Evolutionary conservation across 2,329 filamentous ascomycete genomes (phyloP).

Genomic region (Talaromyces verruculosus): DNA sequence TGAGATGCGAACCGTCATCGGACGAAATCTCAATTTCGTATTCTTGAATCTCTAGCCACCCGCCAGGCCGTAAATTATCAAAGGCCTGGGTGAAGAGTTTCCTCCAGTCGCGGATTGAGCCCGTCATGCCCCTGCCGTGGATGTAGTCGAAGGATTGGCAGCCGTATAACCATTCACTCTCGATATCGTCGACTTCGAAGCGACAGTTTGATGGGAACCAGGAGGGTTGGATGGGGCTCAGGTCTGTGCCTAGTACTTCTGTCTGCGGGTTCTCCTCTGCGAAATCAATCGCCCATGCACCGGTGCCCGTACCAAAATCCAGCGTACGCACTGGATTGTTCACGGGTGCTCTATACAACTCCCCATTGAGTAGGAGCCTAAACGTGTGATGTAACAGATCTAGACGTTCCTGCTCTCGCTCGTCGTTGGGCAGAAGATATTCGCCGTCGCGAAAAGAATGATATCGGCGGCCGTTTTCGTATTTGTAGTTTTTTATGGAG

Average conservation of each 20-base stretch:
- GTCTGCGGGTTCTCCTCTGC: conserved; percentile 30
- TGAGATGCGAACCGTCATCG: conserved; percentile 44
- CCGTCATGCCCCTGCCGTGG: conserved; percentile 43
- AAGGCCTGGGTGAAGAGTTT: conserved; percentile 41
- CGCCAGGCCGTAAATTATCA: conserved; percentile 45
- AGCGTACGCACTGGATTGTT: conserved; percentile 31
- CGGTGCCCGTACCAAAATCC: conserved; percentile 54
- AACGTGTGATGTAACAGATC: conserved; percentile 35
- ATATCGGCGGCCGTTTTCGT: conserved; percentile 35
- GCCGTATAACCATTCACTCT: conserved; percentile 34
- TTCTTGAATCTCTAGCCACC: conserved; percentile 49
- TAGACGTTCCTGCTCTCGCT: conserved; percentile 35
- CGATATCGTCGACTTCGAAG: conserved; percentile 38
- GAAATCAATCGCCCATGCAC: conserved; percentile 30
- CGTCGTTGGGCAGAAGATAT: conserved; percentile 37
- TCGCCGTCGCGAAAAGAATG: conserved; percentile 34
- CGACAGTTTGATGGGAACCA: conserved; percentile 46
- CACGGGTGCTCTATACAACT: conserved; percentile 34
- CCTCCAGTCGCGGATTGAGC: conserved; percentile 34
- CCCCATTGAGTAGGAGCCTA: conserved; percentile 26
- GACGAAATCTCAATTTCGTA: conserved; percentile 41
- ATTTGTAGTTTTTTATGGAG: conserved; percentile 24
- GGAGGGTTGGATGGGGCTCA: conserved; percentile 21
- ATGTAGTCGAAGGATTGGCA: conserved; percentile 43
- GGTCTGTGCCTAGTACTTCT: conserved; percentile 25